Base-by-base conservation (phyloP, 768 basidiomycete genomes). In the Sporobolomyces pararoseus region DNA sequence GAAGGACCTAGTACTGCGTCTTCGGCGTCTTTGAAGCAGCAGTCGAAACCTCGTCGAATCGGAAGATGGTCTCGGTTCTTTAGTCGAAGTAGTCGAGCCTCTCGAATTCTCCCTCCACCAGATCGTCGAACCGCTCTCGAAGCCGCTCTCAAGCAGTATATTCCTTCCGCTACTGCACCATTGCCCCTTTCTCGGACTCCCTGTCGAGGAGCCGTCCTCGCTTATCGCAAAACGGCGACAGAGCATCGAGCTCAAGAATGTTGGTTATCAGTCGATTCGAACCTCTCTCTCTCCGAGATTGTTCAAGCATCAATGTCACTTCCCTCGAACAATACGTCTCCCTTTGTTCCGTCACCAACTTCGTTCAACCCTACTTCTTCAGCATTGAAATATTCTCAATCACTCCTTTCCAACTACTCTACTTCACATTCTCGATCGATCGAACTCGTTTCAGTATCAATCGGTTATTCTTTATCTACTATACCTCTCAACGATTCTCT, bases 251-350 rank as follows among this genome's bases (percentile, higher is more conserved):
- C 42, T 2, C 9, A 12, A 31, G 65, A 66, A 35, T 17, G 14
- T 3, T 66, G 65, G 65, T 13, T 66, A 23, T 14, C 50, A 10
- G 4, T 14, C 31, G 51, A 32, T 1, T 32, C 44, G 5, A 29
- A 35, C 23, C 25, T 66, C 0, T 52, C 65, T 2, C 31, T 66
- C 31, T 32, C 7, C 39, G 65, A 66, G 32, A 52, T 61, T 16
- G 51, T 66, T n/a, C 59, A 61, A 42, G 65, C 65, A 14, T 66
- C 65, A 27, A 59, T 66, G 31, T 57, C 58, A 7, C 31, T 60
- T 7, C 44, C 65, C 9, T 19, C 58, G 7, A 14, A 31, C 23
- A 17, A 29, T 21, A 13, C 47, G 16, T 54, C 65, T 3, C 10
- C 31, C 34, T 52, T 1, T 25, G 14, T 31, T 14, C 25, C 58